Evolutionary conservation across 768 basidiomycete genomes (phyloP).

Genomic region (Amanita rubescens): DNA sequence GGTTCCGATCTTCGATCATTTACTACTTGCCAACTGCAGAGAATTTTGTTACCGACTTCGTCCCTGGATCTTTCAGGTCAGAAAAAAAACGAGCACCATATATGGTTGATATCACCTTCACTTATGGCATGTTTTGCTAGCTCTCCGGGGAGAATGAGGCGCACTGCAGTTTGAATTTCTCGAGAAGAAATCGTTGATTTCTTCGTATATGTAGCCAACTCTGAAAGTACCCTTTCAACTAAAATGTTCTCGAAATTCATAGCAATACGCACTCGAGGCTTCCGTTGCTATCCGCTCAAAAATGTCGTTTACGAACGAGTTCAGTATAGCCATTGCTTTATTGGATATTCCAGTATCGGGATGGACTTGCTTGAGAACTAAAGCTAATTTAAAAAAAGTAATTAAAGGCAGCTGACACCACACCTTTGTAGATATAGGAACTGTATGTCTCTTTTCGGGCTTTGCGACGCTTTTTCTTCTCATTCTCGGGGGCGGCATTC

Average conservation of each 20-base stretch:
- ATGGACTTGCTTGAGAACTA: slow-evolving; percentile 87
- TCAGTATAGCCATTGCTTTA: slow-evolving; percentile 80
- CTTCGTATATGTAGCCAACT: slow-evolving; percentile 82
- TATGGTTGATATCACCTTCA: slow-evolving; percentile 28
- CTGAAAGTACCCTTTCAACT: slow-evolving; percentile 20
- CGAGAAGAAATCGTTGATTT: slow-evolving; percentile 90
- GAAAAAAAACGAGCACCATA: slow-evolving; percentile 5
- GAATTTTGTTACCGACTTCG: slow-evolving; percentile 22
- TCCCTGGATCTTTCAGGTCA: slow-evolving; percentile 20
- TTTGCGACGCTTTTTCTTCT: slow-evolving; percentile 81
- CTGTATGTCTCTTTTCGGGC: slow-evolving; percentile 77
- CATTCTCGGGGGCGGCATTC: slow-evolving; percentile 42
- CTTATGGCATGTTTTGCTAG: slow-evolving; percentile 86
- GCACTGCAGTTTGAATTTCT: slow-evolving; percentile 81
- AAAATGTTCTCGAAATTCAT: not conserved
- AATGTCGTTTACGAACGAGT: slow-evolving; percentile 82
- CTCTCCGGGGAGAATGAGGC: slow-evolving; percentile 80
- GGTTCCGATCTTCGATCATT: no score
- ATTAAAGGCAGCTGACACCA: slow-evolving; percentile 9
- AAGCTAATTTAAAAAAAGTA: slow-evolving; percentile 2
- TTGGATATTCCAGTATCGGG: slow-evolving; percentile 92
- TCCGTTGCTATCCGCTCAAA: slow-evolving; percentile 76
- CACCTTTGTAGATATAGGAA: slow-evolving; percentile 81
- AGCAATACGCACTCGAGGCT: slow-evolving; percentile 49
- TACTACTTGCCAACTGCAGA: slow-evolving; percentile 41